Evolutionary conservation across 306 rosid species (phyloP).

Genomic region (Canavalia ensiformis): DNA sequence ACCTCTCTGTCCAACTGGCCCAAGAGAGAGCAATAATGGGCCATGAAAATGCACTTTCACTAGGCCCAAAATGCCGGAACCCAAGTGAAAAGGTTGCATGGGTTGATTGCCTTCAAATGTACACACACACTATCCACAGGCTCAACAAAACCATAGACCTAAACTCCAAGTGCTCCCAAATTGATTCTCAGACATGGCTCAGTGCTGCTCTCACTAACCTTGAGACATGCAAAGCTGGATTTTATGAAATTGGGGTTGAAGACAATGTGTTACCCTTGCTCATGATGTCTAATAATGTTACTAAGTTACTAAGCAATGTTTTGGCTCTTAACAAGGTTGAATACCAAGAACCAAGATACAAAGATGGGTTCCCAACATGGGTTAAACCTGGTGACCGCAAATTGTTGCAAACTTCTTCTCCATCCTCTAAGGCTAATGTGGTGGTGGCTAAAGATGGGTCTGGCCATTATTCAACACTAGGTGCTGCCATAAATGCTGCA

Average conservation of each 20-base stretch:
- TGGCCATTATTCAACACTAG: conserved; percentile 59
- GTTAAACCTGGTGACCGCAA: conserved; percentile 70
- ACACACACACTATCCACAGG: conserved; percentile 50
- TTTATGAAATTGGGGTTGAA: conserved; percentile 60
- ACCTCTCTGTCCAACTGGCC: conserved; percentile 55
- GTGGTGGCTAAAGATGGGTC: conserved; percentile 83
- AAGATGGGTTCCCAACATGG: conserved; percentile 73
- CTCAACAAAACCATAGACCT: conserved; percentile 57
- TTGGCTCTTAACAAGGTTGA: conserved; percentile 64
- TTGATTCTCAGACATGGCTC: conserved; percentile 65
- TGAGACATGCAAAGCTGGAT: conserved; percentile 62
- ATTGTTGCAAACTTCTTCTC: conserved; percentile 64
- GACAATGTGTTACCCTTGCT: conserved; percentile 43
- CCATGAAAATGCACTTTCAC: conserved; percentile 38
- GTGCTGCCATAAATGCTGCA: conserved; percentile 61
- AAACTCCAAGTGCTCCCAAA: conserved; percentile 24
- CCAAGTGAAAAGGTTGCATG: conserved; percentile 59
- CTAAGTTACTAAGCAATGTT: conserved; percentile 66
- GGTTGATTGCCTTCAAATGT: conserved; percentile 69
- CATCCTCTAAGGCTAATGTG: conserved; percentile 50
- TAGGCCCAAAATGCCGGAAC: conserved; percentile 52
- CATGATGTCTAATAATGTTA: conserved; percentile 65
- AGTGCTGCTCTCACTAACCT: conserved; percentile 69
- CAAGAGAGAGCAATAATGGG: conserved; percentile 57
- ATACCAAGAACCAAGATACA: conserved; percentile 34